Evolutionary conservation across 2,329 filamentous ascomycete species (phyloP).

Genomic region (Tympanopsis confertula): DNA sequence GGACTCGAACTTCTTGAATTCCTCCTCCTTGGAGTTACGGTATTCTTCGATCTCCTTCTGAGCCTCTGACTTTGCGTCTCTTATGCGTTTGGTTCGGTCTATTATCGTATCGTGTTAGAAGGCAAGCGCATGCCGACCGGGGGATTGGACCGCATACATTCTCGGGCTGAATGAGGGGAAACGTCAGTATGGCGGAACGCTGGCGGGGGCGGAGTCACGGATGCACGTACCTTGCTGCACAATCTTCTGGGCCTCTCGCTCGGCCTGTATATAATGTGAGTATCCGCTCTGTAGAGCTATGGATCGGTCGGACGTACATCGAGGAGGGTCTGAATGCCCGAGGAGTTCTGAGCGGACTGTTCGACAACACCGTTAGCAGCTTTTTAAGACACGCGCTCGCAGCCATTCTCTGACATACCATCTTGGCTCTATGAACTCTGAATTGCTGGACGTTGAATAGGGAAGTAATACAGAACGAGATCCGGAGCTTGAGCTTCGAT

Average conservation of each 20-base stretch:
- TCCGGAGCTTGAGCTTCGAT: background rate
- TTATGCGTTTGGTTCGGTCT: slow-evolving; percentile 95
- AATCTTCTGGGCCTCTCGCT: slow-evolving; percentile 98
- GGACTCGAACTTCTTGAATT: slow-evolving; percentile 89
- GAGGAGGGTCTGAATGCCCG: slow-evolving; percentile 95
- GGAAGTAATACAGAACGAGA: too few species aligned
- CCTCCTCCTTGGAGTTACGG: slow-evolving; percentile 75
- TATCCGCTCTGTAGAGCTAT: slow-evolving; percentile 19
- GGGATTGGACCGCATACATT: slow-evolving; percentile 50
- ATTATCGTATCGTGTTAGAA: slow-evolving; percentile 3
- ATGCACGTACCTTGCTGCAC: slow-evolving; percentile 72
- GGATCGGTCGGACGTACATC: slow-evolving; percentile 55
- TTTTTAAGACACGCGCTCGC: slow-evolving; percentile 2
- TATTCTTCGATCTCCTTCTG: slow-evolving; percentile 97
- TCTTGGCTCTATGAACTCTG: slow-evolving; percentile 2
- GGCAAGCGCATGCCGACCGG: slow-evolving; percentile 13
- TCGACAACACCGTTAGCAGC: slow-evolving; percentile 10
- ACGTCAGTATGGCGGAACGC: slow-evolving; percentile 15
- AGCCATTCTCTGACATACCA: slow-evolving; percentile 7
- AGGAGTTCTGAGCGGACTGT: slow-evolving; percentile 95
- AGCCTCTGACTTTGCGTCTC: slow-evolving; percentile 88
- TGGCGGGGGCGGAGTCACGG: background rate
- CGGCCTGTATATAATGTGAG: slow-evolving; percentile 49
- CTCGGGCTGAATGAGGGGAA: slow-evolving; percentile 50
- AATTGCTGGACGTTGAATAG: too few species aligned